Conservation (phyloP, 2,329 filamentous ascomycete genomes). For the Biscogniauxia marginata region DNA sequence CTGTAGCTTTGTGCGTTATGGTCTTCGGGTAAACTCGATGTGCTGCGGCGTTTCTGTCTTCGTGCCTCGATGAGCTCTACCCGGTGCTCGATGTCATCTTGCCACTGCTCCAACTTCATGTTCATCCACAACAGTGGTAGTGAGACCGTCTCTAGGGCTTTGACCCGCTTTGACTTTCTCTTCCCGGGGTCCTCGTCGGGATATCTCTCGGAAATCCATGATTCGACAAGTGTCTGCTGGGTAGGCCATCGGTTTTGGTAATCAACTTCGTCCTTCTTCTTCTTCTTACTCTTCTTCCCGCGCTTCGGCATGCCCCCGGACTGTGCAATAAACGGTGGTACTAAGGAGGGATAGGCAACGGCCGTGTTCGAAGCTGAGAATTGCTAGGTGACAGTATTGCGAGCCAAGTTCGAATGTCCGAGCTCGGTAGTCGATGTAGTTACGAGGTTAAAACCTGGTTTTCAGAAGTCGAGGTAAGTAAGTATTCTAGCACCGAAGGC, state of each 20-base stretch:
- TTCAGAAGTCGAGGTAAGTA: too few relatives aligned
- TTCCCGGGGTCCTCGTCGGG: not conserved
- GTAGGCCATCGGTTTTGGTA: constrained; percentile 32
- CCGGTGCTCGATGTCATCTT: constrained; percentile 22
- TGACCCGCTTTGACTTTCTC: constrained; percentile 15
- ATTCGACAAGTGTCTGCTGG: constrained; percentile 27
- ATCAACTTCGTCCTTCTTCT: constrained; percentile 16
- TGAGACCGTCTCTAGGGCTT: constrained; percentile 19
- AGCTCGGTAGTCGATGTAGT: too few relatives aligned
- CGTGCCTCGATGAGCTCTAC: constrained; percentile 19
- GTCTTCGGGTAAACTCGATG: constrained; percentile 1
- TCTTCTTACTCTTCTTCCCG: constrained; percentile 4
- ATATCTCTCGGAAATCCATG: constrained; percentile 3
- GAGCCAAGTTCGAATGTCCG: too few relatives aligned
- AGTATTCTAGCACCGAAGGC: too few relatives aligned
- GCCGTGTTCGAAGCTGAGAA: too few relatives aligned
- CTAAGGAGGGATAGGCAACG: not conserved
- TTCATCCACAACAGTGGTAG: constrained; percentile 22
- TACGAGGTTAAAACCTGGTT: too few relatives aligned
- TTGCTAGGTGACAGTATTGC: too few relatives aligned
- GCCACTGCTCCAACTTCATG: constrained; percentile 23
- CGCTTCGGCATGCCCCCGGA: not conserved
- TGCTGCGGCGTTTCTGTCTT: constrained; percentile 11
- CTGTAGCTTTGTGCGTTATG: not conserved
- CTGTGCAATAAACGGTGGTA: not conserved